phyloP scores from a whole-genome alignment of 306 rosid genomes.

The Begonia loranthoides region DNA sequence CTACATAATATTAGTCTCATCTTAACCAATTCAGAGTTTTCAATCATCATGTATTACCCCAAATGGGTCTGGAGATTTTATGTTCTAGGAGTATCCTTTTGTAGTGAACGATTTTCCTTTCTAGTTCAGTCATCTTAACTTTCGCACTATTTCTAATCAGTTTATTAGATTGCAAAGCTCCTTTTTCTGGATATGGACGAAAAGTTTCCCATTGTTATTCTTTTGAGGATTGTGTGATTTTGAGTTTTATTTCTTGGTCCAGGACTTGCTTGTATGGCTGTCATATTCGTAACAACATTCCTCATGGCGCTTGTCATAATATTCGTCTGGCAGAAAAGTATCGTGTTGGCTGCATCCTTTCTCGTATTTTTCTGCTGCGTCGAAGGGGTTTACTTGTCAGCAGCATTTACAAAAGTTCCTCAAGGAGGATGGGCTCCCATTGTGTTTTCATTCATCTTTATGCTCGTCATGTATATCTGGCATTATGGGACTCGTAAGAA shows the following conservation, averaged over 20 bases:
- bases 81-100: background rate
- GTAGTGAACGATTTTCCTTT: background rate
- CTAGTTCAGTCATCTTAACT: no score
- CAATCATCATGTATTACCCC: background rate
- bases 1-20: background rate
- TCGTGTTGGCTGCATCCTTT: conserved; percentile 33
- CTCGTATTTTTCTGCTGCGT: conserved; percentile 58
- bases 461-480: conserved; percentile 69
- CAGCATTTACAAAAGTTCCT: conserved; percentile 73
- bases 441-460: conserved; percentile 48
- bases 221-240: no score
- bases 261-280: conserved; percentile 81
- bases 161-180: no score
- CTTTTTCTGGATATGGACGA: no score
- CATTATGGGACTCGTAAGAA: conserved; percentile 67
- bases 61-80: background rate
- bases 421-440: conserved; percentile 94
- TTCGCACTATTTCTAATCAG: no score
- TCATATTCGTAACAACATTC: conserved; percentile 68
- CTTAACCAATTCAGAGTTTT: background rate
- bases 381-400: conserved; percentile 61
- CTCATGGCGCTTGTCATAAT: conserved; percentile 61
- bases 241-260: conserved; percentile 12
- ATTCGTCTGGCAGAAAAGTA: conserved; percentile 67
- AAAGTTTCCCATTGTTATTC: no score